These are phyloP conservation scores for Hemerocallis citrina DNA, from an alignment of 106 monocot genomes.

Conservation along the genomic window DNA sequence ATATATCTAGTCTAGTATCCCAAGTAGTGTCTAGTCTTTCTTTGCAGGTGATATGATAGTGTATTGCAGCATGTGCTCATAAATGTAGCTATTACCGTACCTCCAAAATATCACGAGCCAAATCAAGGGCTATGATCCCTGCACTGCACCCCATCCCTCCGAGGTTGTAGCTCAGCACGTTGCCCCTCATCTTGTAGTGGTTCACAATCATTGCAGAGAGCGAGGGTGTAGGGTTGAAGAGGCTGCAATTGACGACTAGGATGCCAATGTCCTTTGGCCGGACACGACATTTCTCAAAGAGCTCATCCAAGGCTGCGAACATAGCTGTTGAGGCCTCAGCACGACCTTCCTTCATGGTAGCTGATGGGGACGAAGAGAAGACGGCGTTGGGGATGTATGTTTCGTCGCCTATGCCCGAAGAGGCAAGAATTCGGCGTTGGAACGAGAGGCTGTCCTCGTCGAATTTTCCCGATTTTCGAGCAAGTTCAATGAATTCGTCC, in stretches of 20 bases:
- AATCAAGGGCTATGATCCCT: conserved; percentile 24
- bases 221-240: conserved; percentile 36
- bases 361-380: conserved; percentile 10
- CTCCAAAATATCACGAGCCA: conserved; percentile 24
- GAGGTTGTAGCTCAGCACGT: conserved; percentile 31
- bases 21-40: too few relatives aligned
- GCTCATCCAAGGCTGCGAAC: conserved; percentile 27
- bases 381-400: conserved; percentile 39
- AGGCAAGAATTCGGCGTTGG: conserved; percentile 38
- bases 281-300: conserved; percentile 22
- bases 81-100: background rate
- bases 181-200: conserved; percentile 58
- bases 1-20: too few relatives aligned
- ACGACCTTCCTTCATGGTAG: conserved; percentile 22
- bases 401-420: conserved; percentile 56
- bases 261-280: conserved; percentile 24
- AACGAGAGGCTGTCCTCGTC: conserved; percentile 44
- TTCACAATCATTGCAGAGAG: conserved; percentile 42
- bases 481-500: conserved; percentile 40
- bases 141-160: conserved; percentile 42
- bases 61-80: too few relatives aligned
- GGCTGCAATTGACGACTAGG: conserved; percentile 37
- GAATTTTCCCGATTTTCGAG: conserved; percentile 40
- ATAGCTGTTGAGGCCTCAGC: conserved; percentile 12
- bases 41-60: too few relatives aligned